Conservation (phyloP, 2,329 filamentous ascomycete species). For the Colletotrichum sidae region DNA sequence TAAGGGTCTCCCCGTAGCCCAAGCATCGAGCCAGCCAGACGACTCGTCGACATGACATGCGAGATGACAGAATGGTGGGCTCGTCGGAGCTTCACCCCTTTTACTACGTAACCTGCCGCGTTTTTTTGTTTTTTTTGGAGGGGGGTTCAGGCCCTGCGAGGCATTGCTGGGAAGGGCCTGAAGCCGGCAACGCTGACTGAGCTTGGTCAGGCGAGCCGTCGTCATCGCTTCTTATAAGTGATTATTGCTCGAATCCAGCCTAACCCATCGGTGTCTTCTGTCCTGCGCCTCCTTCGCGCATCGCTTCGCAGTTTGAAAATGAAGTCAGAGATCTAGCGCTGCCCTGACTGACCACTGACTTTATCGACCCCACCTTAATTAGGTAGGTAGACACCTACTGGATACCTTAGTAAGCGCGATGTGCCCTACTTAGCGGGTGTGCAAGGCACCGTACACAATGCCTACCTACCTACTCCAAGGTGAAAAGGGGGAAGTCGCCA, state of each 20-base stretch:
- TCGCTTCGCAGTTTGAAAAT: slow-evolving; percentile 16
- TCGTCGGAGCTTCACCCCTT: not conserved
- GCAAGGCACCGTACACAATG: too few species aligned
- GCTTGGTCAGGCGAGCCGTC: not conserved
- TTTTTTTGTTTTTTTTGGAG: not conserved
- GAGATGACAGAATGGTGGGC: not conserved
- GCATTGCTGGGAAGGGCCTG: slow-evolving; percentile 17
- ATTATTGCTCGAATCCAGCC: too few species aligned
- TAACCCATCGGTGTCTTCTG: too few species aligned
- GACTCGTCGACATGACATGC: not conserved
- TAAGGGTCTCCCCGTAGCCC: slow-evolving; percentile 1
- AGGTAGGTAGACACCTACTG: not conserved
- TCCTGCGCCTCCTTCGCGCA: not conserved
- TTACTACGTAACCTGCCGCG: not conserved
- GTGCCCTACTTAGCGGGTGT: too few species aligned
- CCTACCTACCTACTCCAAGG: too few species aligned
- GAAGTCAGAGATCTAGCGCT: slow-evolving; percentile 9
- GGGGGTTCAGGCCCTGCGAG: not conserved
- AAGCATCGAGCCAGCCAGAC: slow-evolving; percentile 1
- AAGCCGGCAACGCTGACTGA: slow-evolving; percentile 11
- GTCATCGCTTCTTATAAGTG: too few species aligned
- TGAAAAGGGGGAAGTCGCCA: too few species aligned
- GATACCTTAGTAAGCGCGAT: too few species aligned
- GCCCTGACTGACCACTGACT: not conserved
- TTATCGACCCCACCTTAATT: not conserved